Percentiles rank a stretch among this genome's conserved stretches.
Conservation (phyloP, 2,329 filamentous ascomycete genomes). For the Aspergillus terreus region DNA sequence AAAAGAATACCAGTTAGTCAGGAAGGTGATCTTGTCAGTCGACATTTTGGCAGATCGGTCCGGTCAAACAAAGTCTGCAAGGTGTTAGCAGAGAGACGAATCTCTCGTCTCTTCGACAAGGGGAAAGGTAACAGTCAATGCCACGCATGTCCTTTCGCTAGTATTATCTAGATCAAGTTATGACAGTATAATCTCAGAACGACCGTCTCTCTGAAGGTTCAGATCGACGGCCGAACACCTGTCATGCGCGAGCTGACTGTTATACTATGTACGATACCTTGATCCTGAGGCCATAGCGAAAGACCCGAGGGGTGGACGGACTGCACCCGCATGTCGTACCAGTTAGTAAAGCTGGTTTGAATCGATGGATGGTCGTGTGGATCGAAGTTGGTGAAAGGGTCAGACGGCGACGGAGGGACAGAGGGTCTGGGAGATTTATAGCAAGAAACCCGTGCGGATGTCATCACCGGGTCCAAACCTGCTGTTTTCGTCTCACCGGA, state of each 20-base stretch:
- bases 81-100: slow-evolving; percentile 17
- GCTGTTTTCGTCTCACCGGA: slow-evolving; percentile 9
- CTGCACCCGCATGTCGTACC: slow-evolving; percentile 28
- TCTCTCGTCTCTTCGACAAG: neutral
- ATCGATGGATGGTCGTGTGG: neutral
- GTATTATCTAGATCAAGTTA: slow-evolving; percentile 86
- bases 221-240: slow-evolving; percentile 37
- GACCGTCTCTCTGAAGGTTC: slow-evolving; percentile 10
- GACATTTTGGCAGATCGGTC: slow-evolving; percentile 58
- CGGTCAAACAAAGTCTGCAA: slow-evolving; percentile 30
- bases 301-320: slow-evolving; percentile 16
- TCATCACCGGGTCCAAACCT: too few species aligned
- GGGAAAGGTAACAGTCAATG: slow-evolving; percentile 42
- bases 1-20: slow-evolving; percentile 68
- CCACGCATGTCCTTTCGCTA: slow-evolving; percentile 86
- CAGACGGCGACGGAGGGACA: slow-evolving; percentile 4
- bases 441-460: too few species aligned
- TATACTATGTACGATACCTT: slow-evolving; percentile 43
- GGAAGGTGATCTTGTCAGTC: slow-evolving; percentile 80
- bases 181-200: slow-evolving; percentile 74
- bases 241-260: slow-evolving; percentile 40
- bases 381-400: slow-evolving; percentile 11
- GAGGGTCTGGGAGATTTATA: neutral
- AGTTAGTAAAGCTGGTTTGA: slow-evolving; percentile 8
- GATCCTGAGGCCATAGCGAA: slow-evolving; percentile 34